Evolutionary conservation across 2,329 filamentous ascomycete genomes (phyloP).

Genomic region (Mollisia scopiformis): DNA sequence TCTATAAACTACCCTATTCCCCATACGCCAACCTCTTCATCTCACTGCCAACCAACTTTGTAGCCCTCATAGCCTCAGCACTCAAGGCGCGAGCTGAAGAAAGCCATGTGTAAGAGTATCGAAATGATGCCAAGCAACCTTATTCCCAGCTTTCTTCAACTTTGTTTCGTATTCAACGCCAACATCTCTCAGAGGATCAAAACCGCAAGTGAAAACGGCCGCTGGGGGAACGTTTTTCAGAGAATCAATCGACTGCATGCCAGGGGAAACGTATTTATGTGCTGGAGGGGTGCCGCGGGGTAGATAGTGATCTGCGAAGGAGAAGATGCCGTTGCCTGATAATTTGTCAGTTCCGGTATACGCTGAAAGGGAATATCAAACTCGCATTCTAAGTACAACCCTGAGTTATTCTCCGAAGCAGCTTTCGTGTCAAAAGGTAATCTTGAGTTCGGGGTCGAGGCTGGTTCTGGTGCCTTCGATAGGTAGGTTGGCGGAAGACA

Average conservation of each 20-base stretch:
- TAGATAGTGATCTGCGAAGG: constrained; percentile 39
- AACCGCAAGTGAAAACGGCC: constrained; percentile 37
- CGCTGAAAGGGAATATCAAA: neutral
- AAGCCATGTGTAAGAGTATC: constrained; percentile 29
- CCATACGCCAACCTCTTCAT: neutral
- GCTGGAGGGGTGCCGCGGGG: constrained; percentile 29
- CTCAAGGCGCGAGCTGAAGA: constrained; percentile 38
- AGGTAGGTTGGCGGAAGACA: neutral
- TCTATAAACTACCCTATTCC: too few relatives aligned
- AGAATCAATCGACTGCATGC: constrained; percentile 32
- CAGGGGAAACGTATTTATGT: constrained; percentile 36
- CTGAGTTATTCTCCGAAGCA: constrained; percentile 38
- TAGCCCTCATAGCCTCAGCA: constrained; percentile 27
- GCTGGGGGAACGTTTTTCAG: constrained; percentile 32
- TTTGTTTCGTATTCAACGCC: constrained; percentile 37
- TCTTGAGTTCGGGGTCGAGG: constrained; percentile 9
- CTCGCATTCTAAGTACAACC: constrained; percentile 31
- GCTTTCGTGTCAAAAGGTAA: constrained; percentile 37
- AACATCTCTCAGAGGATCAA: constrained; percentile 38
- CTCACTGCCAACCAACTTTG: constrained; percentile 2
- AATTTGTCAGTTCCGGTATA: neutral
- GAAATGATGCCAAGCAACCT: constrained; percentile 26
- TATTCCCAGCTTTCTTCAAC: constrained; percentile 34
- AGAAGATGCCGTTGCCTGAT: constrained; percentile 37
- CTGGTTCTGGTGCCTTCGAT: neutral